Evolutionary conservation across 305 asterid genomes (phyloP), one percentile per base, ranked within the genome.

Genomic region (Stenogyne calaminthoides): DNA sequence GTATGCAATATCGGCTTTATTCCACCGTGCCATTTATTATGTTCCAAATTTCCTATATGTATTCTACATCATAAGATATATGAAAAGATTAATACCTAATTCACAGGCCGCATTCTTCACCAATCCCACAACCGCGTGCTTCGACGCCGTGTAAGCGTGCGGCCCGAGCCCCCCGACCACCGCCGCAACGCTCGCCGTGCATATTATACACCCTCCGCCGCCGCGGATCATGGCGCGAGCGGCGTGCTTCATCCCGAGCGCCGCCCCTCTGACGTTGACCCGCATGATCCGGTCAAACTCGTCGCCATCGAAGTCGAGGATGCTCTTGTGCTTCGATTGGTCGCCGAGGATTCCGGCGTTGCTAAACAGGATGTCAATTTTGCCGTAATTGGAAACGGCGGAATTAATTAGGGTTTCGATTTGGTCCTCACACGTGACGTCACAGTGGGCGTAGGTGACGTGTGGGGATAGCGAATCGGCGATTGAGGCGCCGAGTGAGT

Each of bases 161-260:
- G 94, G 96, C 16, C 92, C 96, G 3, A 88, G 70, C 16, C 96
- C 96, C 2, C 96, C 96, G 52, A 77, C 20, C 58, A 90, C 89
- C 3, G 82, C 86, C 15, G 94, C 96, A 58, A 90, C 96, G 66
- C 96, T 90, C 9, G 96, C 80, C 1, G 90, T 90, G 9, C 89
- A 88, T 19, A 90, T 81, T 12, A 90, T 83, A 70, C 92, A 84
- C 4, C 96, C 96, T 5, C 61, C 55, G 0, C 83, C 80, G 36
- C 78, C 54, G 0, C 79, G 78, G 18, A 88, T 84, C 96, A 90
- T 90, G 16, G 76, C 91, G 0, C 96, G 84, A 0, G 96, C 91
- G 10, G 92, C 92, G 73, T 90, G 91, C 75, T 90, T 90, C 88
- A 90, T 87, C 49, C 96, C 96, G 2, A 88, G 77, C 1, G 85